phyloP scores from a whole-genome alignment of 1,284 basidiomycete genomes.

The Heterobasidion parviporum region DNA sequence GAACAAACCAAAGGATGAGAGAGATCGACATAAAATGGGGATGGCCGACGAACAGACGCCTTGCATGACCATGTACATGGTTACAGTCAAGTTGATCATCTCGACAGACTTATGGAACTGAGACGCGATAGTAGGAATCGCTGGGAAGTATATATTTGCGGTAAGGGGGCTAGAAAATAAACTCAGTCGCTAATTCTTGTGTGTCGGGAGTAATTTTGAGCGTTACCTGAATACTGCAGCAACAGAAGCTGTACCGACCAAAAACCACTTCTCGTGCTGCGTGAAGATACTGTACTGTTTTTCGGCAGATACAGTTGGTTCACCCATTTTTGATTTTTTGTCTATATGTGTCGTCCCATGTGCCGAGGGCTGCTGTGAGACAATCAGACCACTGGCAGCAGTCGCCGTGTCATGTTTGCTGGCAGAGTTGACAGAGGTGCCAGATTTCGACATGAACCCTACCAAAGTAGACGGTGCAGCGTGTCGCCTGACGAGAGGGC shows the following conservation, averaged over 20 bases:
- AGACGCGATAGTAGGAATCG: slow-evolving; percentile 56
- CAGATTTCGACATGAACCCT: not conserved
- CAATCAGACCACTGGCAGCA: not conserved
- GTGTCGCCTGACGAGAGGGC: not conserved
- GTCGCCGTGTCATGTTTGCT: not conserved
- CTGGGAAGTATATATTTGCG: slow-evolving; percentile 72
- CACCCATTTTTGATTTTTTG: not conserved
- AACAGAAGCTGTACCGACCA: slow-evolving; percentile 48
- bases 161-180: slow-evolving; percentile 49
- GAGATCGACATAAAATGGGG: not conserved
- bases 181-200: not conserved
- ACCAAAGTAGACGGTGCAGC: not conserved
- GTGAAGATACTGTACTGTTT: slow-evolving; percentile 48
- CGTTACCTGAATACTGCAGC: slow-evolving; percentile 56
- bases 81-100: slow-evolving; percentile 70
- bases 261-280: slow-evolving; percentile 54
- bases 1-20: slow-evolving; percentile 2
- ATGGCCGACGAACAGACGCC: slow-evolving; percentile 44
- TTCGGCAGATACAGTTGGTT: not conserved
- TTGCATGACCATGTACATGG: slow-evolving; percentile 74
- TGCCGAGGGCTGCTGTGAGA: not conserved
- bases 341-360: not conserved
- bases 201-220: not conserved
- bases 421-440: not conserved
- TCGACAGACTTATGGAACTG: slow-evolving; percentile 60